phyloP scores from a whole-genome alignment of 129 eudicot species.

The Scalesia atractyloides region DNA sequence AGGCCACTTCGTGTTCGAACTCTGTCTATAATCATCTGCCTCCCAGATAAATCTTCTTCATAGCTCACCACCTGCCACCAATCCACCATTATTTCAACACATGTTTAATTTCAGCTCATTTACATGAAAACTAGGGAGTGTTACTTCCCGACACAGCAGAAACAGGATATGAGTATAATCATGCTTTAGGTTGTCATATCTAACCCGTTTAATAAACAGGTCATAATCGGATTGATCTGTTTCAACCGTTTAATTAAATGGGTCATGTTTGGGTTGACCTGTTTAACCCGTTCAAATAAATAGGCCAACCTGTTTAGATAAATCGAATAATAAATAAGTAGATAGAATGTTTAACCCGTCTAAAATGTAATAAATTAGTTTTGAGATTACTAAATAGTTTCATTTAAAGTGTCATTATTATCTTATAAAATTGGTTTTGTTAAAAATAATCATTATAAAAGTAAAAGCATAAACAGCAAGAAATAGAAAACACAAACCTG shows the following conservation, averaged over 20 bases:
- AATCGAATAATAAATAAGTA: neutral
- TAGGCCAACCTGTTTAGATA: neutral
- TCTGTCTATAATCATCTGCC: constrained; percentile 92
- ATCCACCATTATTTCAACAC: constrained; percentile 16
- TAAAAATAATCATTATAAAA: neutral
- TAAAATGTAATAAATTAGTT: too few species aligned
- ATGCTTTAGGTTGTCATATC: neutral
- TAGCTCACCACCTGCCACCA: constrained; percentile 76
- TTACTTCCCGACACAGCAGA: neutral
- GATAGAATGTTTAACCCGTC: too few species aligned
- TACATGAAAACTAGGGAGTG: neutral
- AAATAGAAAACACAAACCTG: constrained; percentile 54
- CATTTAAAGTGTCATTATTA: neutral
- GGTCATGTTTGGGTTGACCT: neutral
- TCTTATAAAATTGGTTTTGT: neutral
- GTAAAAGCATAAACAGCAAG: constrained; percentile 12
- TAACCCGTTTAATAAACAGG: neutral
- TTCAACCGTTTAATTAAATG: neutral
- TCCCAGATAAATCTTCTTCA: constrained; percentile 88
- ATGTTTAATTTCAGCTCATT: neutral
- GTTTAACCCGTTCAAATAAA: neutral
- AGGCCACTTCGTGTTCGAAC: constrained; percentile 71
- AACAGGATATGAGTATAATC: neutral
- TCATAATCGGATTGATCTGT: neutral
- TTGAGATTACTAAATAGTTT: neutral